Evolutionary conservation across 2,329 filamentous ascomycete species (phyloP), one percentile per base, ranked within the genome.

Genomic region (Helminthosporium solani): DNA sequence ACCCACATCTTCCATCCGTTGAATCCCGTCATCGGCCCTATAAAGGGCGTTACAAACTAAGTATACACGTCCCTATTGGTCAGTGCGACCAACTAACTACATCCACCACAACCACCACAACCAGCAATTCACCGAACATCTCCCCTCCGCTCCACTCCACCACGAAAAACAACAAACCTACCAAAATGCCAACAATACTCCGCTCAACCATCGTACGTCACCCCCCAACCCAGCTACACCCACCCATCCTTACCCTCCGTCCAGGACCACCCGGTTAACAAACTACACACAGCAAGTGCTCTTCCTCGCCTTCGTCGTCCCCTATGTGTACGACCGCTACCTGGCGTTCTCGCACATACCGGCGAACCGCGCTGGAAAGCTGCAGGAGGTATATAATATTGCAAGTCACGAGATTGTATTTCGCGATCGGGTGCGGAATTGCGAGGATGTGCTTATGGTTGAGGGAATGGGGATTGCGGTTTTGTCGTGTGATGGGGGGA

Each of bases 401-500:
- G 57, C 56, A 31, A 47, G 44, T 15, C 53, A 64, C 37, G 60
- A 70, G 11, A 40, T 73, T 30, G 61, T 61, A 31, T 73, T 72
- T 37, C 33, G 50, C 7, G 58, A 73, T 37, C 52, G 54, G 4
- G 37, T 75, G 8, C 58, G 68, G 4, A 75, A 75, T 46, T 76
- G 73, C 48, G 73, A 76, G 45, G 73, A 76, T 64, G 60, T 71
- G 23, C 46, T 72, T 5, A 23, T 75, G n/a, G 64, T 69, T 30
- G 64, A 70, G 25, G 50, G 57, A 1, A 52, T 59, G 20, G 68
- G 68, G 2, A 57, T 69, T n/a, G 71, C 70, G 7, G 57, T 76
- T 5, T 44, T 75, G 41, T 72, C 70, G 47, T 76, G 74, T 52
- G 72, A 75, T 47, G 60, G 67, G 0, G 70, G 68, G 12, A 50